These are phyloP conservation scores for Mycosphaerelloides madeirae DNA, from an alignment of 2,329 filamentous ascomycete species.

Conservation along the genomic window DNA sequence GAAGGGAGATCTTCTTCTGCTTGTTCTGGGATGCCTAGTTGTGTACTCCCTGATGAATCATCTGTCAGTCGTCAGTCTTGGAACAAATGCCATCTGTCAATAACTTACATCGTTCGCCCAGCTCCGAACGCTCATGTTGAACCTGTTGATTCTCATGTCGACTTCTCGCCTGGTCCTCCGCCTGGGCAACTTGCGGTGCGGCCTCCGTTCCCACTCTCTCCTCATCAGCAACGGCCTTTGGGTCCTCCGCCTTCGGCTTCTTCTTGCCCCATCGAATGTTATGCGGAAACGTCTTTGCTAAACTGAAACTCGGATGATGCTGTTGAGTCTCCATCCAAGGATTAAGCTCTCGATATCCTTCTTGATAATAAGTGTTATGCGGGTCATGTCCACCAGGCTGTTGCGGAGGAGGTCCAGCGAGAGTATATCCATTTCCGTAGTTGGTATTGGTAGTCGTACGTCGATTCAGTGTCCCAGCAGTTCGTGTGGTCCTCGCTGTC, in stretches of 20 bases:
- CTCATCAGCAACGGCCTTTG: slow-evolving; percentile 10
- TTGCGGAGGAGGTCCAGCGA: slow-evolving; percentile 12
- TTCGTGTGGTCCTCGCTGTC: slow-evolving; percentile 1
- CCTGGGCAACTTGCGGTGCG: slow-evolving; percentile 19
- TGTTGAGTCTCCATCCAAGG: slow-evolving; percentile 22
- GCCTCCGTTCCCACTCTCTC: slow-evolving; percentile 24
- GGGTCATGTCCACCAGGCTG: slow-evolving; percentile 15
- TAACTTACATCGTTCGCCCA: too few relatives aligned
- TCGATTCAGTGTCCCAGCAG: slow-evolving; percentile 1
- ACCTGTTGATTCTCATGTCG: background rate
- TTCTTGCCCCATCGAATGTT: slow-evolving; percentile 20
- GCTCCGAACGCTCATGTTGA: background rate
- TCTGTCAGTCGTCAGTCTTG: too few relatives aligned
- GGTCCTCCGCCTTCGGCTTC: slow-evolving; percentile 1
- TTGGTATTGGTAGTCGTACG: background rate
- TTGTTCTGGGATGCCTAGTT: too few relatives aligned
- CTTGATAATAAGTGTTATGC: slow-evolving; percentile 25
- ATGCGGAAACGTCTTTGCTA: slow-evolving; percentile 25
- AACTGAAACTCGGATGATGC: slow-evolving; percentile 20
- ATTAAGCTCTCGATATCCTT: slow-evolving; percentile 25
- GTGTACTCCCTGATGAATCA: too few relatives aligned
- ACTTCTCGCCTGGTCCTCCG: slow-evolving; percentile 5
- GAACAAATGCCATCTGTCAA: too few relatives aligned
- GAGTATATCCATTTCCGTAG: slow-evolving; percentile 11
- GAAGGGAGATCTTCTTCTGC: too few relatives aligned